A percentile compares a stretch with the other conserved stretches of the same genome.
Evolutionary conservation across 305 asterid genomes (phyloP).

Genomic region (Solanum hybrid): DNA sequence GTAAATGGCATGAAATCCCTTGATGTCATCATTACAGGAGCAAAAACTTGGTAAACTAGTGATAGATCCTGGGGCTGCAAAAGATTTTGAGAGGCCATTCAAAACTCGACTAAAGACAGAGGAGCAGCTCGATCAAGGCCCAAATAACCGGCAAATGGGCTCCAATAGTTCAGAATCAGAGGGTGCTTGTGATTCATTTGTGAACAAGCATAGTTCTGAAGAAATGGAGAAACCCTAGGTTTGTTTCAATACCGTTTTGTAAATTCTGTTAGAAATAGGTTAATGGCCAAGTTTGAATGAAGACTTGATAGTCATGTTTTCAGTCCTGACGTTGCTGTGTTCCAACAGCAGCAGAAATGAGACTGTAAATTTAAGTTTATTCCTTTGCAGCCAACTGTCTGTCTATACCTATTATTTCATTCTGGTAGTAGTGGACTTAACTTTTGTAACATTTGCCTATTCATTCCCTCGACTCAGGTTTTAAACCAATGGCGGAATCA

Average conservation of each 20-base stretch:
- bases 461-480: not conserved
- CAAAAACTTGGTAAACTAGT: conserved; percentile 68
- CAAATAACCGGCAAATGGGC: conserved; percentile 23
- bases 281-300: not conserved
- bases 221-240: conserved; percentile 29
- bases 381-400: not conserved
- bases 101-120: conserved; percentile 45
- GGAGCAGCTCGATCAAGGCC: conserved; percentile 35
- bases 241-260: not conserved
- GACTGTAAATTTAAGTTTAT: not conserved
- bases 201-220: conserved; percentile 30
- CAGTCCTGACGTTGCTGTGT: not conserved
- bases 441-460: not conserved
- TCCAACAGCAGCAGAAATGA: not conserved
- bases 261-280: not conserved
- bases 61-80: conserved; percentile 68
- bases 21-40: conserved; percentile 43
- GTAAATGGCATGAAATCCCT: not conserved
- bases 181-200: conserved; percentile 18
- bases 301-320: not conserved
- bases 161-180: conserved; percentile 33
- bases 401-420: not conserved
- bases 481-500: not conserved
- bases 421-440: not conserved
- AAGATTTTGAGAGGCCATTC: conserved; percentile 82